These are phyloP conservation scores for Scorias spongiosa DNA, from an alignment of 2,329 filamentous ascomycete genomes.

Conservation along the genomic window DNA sequence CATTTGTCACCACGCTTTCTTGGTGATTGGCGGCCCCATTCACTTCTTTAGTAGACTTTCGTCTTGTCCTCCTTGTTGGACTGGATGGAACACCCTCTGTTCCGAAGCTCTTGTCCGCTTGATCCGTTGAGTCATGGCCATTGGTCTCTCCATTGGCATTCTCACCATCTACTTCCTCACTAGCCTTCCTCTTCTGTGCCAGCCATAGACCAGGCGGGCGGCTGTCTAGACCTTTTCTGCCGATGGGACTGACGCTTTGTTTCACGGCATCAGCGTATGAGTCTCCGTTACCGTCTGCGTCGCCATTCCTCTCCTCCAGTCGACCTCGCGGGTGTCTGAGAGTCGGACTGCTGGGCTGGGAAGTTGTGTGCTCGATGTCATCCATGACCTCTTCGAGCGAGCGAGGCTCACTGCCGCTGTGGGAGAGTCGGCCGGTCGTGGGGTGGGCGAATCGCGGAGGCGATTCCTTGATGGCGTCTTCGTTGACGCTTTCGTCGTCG, in stretches of 20 bases:
- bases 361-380: conserved; percentile 11
- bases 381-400: conserved; percentile 21
- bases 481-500: conserved; percentile 7
- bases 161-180: neutral
- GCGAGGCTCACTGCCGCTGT: conserved; percentile 17
- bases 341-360: conserved; percentile 15
- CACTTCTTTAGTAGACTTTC: neutral
- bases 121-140: conserved; percentile 6
- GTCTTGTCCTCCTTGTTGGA: neutral
- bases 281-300: neutral
- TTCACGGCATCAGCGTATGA: conserved; percentile 4
- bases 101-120: conserved; percentile 15
- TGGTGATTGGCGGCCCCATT: neutral
- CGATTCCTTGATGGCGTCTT: conserved; percentile 20
- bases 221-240: neutral
- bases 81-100: conserved; percentile 16
- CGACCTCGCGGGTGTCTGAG: conserved; percentile 8
- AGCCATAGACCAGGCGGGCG: neutral
- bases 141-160: neutral
- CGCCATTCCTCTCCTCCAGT: conserved; percentile 1
- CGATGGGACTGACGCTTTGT: neutral
- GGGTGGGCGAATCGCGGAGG: conserved; percentile 11
- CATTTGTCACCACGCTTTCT: neutral
- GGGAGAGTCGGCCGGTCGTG: conserved; percentile 2
- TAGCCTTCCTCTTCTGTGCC: neutral